These are phyloP conservation scores for Hygrophila difformis DNA, from an alignment of 257 asterid species.

Conservation along the genomic window DNA sequence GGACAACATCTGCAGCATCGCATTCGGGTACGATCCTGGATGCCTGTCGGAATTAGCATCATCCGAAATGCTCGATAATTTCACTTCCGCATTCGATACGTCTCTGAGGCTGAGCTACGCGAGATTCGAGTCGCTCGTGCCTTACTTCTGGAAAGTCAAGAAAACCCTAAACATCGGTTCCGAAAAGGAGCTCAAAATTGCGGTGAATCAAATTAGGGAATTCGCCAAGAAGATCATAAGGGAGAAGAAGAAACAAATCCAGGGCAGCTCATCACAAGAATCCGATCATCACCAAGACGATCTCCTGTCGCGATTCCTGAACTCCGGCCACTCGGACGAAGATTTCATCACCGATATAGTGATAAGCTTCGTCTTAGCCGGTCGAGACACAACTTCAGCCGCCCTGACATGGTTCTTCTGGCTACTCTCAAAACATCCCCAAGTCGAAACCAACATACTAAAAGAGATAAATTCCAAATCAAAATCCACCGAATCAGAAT, in stretches of 20 bases:
- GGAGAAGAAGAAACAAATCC: constrained; percentile 16
- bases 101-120: constrained; percentile 19
- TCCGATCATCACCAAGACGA: constrained; percentile 17
- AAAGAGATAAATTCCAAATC: constrained; percentile 19
- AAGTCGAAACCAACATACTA: constrained; percentile 23
- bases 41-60: no score
- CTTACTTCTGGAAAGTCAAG: constrained; percentile 28
- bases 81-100: constrained; percentile 30
- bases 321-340: constrained; percentile 30
- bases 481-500: no score
- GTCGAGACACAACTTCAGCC: constrained; percentile 35
- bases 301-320: constrained; percentile 31
- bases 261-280: constrained; percentile 15
- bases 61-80: constrained; percentile 24
- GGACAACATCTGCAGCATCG: constrained; percentile 33
- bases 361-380: constrained; percentile 34
- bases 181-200: constrained; percentile 16
- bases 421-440: constrained; percentile 19
- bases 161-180: constrained; percentile 14
- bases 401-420: no score
- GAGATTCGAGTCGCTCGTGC: constrained; percentile 13
- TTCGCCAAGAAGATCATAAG: constrained; percentile 24
- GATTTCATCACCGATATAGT: constrained; percentile 28
- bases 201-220: constrained; percentile 19
- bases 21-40: no score